Base-by-base conservation (phyloP, 176 grass and related monocot genomes). In the Ampelocalamus luodianensis region DNA sequence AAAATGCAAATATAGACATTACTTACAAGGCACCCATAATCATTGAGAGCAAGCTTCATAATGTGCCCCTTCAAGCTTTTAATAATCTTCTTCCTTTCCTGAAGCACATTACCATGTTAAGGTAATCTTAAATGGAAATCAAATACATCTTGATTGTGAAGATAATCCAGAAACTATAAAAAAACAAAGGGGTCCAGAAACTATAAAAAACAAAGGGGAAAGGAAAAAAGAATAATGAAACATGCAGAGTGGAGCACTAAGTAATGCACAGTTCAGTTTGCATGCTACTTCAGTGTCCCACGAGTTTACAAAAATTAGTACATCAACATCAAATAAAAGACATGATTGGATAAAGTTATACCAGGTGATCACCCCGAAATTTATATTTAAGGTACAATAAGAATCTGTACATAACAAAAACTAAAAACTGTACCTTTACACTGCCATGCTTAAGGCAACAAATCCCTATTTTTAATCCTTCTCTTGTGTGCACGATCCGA, bases 61-160 rank as follows among this genome's bases (percentile, higher is more conserved):
- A 89, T 63, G 81, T 90, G 80, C 22, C 96, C 91, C 83, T 98
- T 98, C 90, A 98, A 87, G 82, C 91, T 83, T 91, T 98, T 98
- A 76, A 95, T 82, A 46, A 98, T 94, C 67, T 92, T 98, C 87
- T 98, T 95, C 71, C 96, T 93, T 81, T 98, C 96, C 95, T 98
- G 89, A 85, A 93, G 72, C 72, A 65, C 18, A 72, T 63, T 74
- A 78, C 16, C 58, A 69, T 29, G 63, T 71, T 69, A 72, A 78
- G 34, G 51, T 6, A 60, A 77, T 34, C 38, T 38, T 54, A 76
- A 22, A 77, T 39, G 59, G 81, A 50, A 84, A 27, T 29, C 49
- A 49, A 24, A 44, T 72, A 36, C 32, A 42, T 53, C 15, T 75
- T 66, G 38, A 5, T 34, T 56, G 43, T 68, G 46, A 74, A 53